Evolutionary conservation across 495 filamentous ascomycete species (phyloP), one percentile per base, ranked within the genome.

Genomic region (Pseudoneurospora amorphoporcata): DNA sequence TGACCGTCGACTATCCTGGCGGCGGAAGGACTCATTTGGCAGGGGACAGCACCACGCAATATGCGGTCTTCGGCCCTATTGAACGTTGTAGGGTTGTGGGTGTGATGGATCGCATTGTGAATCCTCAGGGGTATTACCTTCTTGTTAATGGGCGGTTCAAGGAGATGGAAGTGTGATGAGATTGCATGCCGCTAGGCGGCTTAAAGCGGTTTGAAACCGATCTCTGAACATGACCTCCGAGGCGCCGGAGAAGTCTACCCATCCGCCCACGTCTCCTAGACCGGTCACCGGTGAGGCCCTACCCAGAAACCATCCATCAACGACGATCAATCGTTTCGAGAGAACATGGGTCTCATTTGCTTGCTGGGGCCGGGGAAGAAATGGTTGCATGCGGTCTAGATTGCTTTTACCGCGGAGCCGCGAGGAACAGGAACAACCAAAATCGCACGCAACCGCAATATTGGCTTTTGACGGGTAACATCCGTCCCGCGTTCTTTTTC

Each of bases 291-390:
- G 14, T 35, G 29, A 65, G 7, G 29, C 29, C 17, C 29, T 65
- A 65, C 35, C 53, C 32, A 6, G 53, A 8, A 61, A 29, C 16
- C 14, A 35, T 65, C 7, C 16, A n/a, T 65, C 4, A 14, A 58
- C 17, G n/a, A 19, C 23, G 19, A 35, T 29, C 8, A 32, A 32
- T 61, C 3, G 53, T 16, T 16, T 32, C 1, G 23, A 14, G 5
- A 61, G 19, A 14, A 7, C 53, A 65, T 8, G 29, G 7, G 68
- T 71, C 69, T 72, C 61, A 39, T 72, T 70, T 78, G 77, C 75
- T 76, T 77, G 76, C 71, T 72, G 76, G 39, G 37, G 45, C n/a
- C 8, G 35, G 70, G 75, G 77, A 77, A 78, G 76, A 79, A 78
- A 72, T 53, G 74, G 74, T 53, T 79, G 71, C 74, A 77, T 78